Evolutionary conservation across 345 rosid genomes (phyloP).

Genomic region (Gossypium longicalyx): DNA sequence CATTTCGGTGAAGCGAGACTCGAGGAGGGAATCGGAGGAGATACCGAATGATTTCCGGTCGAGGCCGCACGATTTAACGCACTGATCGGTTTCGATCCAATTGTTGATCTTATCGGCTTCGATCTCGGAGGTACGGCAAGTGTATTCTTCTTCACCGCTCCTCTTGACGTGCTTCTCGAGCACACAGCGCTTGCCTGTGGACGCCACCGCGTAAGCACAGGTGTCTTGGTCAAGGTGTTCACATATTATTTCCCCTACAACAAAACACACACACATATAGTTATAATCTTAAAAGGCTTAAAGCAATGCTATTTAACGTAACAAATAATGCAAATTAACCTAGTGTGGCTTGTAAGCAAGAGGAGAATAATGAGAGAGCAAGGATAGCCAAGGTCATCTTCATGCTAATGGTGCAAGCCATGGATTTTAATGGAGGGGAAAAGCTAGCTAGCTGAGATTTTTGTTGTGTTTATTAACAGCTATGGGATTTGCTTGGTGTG

Average conservation of each 20-base stretch:
- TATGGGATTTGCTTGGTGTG: background rate
- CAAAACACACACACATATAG: background rate
- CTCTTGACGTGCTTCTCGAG: slow-evolving; percentile 61
- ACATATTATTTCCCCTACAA: slow-evolving; percentile 48
- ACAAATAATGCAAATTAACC: slow-evolving; percentile 14
- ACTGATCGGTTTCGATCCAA: slow-evolving; percentile 61
- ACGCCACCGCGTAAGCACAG: slow-evolving; percentile 73
- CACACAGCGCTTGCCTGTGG: slow-evolving; percentile 71
- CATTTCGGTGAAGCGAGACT: slow-evolving; percentile 45
- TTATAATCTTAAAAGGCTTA: background rate
- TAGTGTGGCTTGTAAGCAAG: slow-evolving; percentile 25
- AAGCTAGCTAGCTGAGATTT: background rate
- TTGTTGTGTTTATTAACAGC: background rate
- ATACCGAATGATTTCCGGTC: slow-evolving; percentile 73
- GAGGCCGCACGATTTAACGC: slow-evolving; percentile 66
- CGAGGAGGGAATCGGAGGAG: slow-evolving; percentile 80
- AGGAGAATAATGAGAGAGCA: slow-evolving; percentile 28
- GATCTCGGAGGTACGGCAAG: slow-evolving; percentile 63
- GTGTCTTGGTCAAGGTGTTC: slow-evolving; percentile 50
- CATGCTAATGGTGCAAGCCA: slow-evolving; percentile 33
- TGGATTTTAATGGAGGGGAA: slow-evolving; percentile 1
- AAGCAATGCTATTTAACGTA: background rate
- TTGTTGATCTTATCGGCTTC: slow-evolving; percentile 58
- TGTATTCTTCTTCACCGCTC: slow-evolving; percentile 51
- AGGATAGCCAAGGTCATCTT: slow-evolving; percentile 18